Evolutionary conservation across 2,329 filamentous ascomycete genomes (phyloP).

Genomic region (Mycocentrospora acerina): DNA sequence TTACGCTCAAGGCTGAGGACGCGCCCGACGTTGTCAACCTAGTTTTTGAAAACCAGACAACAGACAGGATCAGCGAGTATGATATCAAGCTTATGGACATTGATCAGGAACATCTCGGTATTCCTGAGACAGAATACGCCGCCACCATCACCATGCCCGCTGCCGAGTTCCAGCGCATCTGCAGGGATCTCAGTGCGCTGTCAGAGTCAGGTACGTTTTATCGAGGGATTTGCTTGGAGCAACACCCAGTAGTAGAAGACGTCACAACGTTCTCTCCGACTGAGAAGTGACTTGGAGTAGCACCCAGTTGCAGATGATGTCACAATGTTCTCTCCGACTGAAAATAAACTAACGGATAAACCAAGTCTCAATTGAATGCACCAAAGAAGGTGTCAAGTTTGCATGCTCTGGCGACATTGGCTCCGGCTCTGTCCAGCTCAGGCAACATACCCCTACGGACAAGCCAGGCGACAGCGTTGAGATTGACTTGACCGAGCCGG

Average conservation of each 20-base stretch:
- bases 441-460: conserved; percentile 84
- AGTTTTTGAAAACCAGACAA: conserved; percentile 86
- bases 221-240: not conserved
- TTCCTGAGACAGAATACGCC: conserved; percentile 98
- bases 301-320: too few relatives aligned
- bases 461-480: conserved; percentile 84
- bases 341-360: not conserved
- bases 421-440: conserved; percentile 88
- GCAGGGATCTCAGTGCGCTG: conserved; percentile 84
- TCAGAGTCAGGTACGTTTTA: conserved; percentile 82
- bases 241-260: too few relatives aligned
- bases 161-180: conserved; percentile 90
- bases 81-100: conserved; percentile 99
- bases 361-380: conserved; percentile 89
- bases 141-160: conserved; percentile 88
- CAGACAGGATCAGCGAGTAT: conserved; percentile 95
- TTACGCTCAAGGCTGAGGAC: conserved; percentile 97
- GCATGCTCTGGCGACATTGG: conserved; percentile 92
- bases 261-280: too few relatives aligned
- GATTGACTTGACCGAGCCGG: conserved; percentile 89
- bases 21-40: conserved; percentile 94
- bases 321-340: too few relatives aligned
- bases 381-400: conserved; percentile 97
- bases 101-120: conserved; percentile 98
- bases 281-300: not conserved